Conservation (phyloP, 2,329 filamentous ascomycete genomes). For the Exserohilum rostratum region DNA sequence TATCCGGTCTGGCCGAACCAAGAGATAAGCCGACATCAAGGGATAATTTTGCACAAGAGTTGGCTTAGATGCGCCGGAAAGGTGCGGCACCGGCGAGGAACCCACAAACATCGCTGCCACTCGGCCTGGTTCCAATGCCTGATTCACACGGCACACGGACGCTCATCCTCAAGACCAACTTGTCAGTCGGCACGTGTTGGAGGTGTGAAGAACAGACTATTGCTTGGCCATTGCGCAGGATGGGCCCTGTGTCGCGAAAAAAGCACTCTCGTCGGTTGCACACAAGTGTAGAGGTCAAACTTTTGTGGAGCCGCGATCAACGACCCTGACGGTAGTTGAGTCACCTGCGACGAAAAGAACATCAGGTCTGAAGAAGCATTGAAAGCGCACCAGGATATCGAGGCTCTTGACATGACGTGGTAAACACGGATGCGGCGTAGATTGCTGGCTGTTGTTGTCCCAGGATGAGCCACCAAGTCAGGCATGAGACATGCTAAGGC, state of each 20-base stretch:
- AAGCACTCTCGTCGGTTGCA: slow-evolving; percentile 38
- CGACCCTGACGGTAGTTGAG: slow-evolving; percentile 42
- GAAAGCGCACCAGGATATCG: slow-evolving; percentile 49
- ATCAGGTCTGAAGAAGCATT: slow-evolving; percentile 49
- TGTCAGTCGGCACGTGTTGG: slow-evolving; percentile 33
- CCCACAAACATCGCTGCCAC: slow-evolving; percentile 23
- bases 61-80: slow-evolving; percentile 49
- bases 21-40: neutral
- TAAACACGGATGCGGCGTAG: slow-evolving; percentile 37
- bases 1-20: neutral
- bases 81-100: slow-evolving; percentile 45
- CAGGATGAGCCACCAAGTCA: slow-evolving; percentile 49
- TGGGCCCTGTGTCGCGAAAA: slow-evolving; percentile 47
- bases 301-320: slow-evolving; percentile 29
- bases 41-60: slow-evolving; percentile 9
- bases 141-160: too few species aligned
- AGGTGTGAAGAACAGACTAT: slow-evolving; percentile 44
- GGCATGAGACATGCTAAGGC: slow-evolving; percentile 35
- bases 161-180: too few species aligned
- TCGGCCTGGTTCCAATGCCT: too few species aligned
- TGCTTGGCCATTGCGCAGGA: slow-evolving; percentile 48
- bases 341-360: slow-evolving; percentile 48
- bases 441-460: slow-evolving; percentile 44
- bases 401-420: slow-evolving; percentile 46
- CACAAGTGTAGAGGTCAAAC: slow-evolving; percentile 45